These are phyloP conservation scores for Stevia rebaudiana DNA, from an alignment of 140 eudicot species.

Conservation along the genomic window DNA sequence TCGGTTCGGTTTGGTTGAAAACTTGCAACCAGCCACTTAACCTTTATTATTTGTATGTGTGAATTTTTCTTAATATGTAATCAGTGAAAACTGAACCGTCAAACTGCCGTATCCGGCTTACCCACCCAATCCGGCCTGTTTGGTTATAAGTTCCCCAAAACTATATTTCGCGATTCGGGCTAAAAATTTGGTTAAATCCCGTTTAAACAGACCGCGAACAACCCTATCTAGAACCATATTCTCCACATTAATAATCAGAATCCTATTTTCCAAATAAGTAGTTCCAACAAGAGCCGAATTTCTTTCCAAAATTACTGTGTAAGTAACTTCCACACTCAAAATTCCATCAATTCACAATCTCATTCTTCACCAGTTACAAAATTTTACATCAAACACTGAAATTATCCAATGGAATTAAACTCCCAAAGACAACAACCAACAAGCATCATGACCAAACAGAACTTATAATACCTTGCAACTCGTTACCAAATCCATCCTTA, in stretches of 20 bases:
- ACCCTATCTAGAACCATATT: background rate
- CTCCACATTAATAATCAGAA: background rate
- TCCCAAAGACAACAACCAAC: background rate
- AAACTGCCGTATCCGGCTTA: too few species aligned
- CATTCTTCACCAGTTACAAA: background rate
- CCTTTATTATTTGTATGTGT: too few species aligned
- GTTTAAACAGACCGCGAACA: too few species aligned
- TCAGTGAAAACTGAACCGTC: too few species aligned
- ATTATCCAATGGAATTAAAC: background rate
- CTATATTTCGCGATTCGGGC: too few species aligned
- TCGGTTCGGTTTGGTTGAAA: too few species aligned
- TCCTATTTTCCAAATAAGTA: slow-evolving; percentile 3
- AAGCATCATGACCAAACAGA: background rate
- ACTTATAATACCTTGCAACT: slow-evolving; percentile 59
- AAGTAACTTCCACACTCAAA: slow-evolving; percentile 6
- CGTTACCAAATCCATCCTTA: slow-evolving; percentile 69
- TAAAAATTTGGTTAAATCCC: too few species aligned
- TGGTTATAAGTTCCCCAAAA: too few species aligned
- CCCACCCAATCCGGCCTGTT: too few species aligned
- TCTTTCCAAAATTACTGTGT: background rate
- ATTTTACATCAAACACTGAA: background rate
- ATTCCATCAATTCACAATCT: background rate
- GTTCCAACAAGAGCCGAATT: background rate
- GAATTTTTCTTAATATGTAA: too few species aligned
- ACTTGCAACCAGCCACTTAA: too few species aligned